Percentiles rank a stretch among this genome's conserved stretches.
Evolutionary conservation across 768 basidiomycete genomes (phyloP).

Genomic region (Podaxis sp.): DNA sequence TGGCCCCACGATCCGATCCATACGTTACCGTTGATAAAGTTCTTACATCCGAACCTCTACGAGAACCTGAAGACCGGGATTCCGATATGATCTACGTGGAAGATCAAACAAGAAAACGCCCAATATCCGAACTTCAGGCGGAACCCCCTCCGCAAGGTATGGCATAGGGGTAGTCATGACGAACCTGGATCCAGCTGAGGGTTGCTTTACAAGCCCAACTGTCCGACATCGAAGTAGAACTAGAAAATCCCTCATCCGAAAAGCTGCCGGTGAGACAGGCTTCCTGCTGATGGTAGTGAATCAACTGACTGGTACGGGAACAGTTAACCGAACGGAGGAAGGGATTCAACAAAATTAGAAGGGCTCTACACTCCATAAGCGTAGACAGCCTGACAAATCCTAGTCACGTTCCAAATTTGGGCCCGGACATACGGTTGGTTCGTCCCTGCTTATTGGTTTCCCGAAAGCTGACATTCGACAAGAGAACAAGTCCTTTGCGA

Average conservation of each 20-base stretch:
- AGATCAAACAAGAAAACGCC: background rate
- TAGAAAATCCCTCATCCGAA: constrained; percentile 2
- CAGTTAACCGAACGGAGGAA: constrained; percentile 32
- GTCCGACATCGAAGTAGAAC: background rate
- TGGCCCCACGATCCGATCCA: background rate
- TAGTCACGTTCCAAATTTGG: background rate
- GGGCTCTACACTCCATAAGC: constrained; percentile 24
- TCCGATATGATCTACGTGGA: background rate
- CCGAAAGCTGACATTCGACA: background rate
- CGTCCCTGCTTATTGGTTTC: background rate
- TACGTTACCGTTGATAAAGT: background rate
- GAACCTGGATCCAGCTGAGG: background rate
- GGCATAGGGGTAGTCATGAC: background rate
- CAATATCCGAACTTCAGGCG: constrained; percentile 10
- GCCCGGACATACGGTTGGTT: background rate
- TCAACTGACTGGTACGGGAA: background rate
- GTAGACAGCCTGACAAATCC: background rate
- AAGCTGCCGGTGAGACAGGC: constrained; percentile 1
- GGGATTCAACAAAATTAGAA: constrained; percentile 34
- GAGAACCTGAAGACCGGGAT: background rate
- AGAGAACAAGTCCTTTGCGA: constrained; percentile 39
- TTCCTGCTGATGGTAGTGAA: background rate
- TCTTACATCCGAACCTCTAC: background rate
- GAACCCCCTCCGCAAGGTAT: background rate
- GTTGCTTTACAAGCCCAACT: background rate